phyloP scores from a whole-genome alignment of 768 basidiomycete species.

The Mycena filopes region DNA sequence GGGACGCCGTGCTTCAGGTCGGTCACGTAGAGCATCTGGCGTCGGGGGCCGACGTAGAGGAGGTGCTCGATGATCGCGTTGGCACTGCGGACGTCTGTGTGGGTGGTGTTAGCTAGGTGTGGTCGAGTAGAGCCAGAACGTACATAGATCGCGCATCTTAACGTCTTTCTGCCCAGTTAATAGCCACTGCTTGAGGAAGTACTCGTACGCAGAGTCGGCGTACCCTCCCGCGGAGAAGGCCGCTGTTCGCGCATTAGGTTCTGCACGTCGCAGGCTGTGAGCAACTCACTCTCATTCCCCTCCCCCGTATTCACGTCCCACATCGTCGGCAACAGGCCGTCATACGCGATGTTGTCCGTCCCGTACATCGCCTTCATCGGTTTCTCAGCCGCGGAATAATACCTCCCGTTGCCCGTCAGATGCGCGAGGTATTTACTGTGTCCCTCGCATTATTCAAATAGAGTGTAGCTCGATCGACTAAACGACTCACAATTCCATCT shows the following conservation, averaged over 20 bases:
- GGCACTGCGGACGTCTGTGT: slow-evolving; percentile 57
- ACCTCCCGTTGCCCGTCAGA: slow-evolving; percentile 55
- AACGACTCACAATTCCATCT: slow-evolving; percentile 51
- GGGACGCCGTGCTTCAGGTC: slow-evolving; percentile 50
- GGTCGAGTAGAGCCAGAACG: slow-evolving; percentile 48
- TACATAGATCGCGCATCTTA: slow-evolving; percentile 67
- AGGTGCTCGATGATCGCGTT: slow-evolving; percentile 63
- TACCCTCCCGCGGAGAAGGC: slow-evolving; percentile 63
- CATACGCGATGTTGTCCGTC: slow-evolving; percentile 34
- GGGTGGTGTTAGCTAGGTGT: slow-evolving; percentile 43
- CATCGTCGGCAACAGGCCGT: slow-evolving; percentile 25
- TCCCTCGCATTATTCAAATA: background rate
- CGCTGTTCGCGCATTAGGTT: slow-evolving; percentile 35
- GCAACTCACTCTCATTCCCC: slow-evolving; percentile 17
- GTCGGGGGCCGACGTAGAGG: slow-evolving; percentile 62
- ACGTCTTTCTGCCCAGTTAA: slow-evolving; percentile 64
- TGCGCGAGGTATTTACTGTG: slow-evolving; percentile 60
- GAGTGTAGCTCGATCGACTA: background rate
- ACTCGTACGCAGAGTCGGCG: slow-evolving; percentile 77
- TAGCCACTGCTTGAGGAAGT: slow-evolving; percentile 76
- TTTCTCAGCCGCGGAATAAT: slow-evolving; percentile 40
- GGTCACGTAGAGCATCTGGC: slow-evolving; percentile 68
- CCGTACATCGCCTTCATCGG: slow-evolving; percentile 41
- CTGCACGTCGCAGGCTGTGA: background rate
- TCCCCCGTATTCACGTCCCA: slow-evolving; percentile 25